Conservation (phyloP, 73 alveolate genomes). For the Paramecium octaurelia region DNA sequence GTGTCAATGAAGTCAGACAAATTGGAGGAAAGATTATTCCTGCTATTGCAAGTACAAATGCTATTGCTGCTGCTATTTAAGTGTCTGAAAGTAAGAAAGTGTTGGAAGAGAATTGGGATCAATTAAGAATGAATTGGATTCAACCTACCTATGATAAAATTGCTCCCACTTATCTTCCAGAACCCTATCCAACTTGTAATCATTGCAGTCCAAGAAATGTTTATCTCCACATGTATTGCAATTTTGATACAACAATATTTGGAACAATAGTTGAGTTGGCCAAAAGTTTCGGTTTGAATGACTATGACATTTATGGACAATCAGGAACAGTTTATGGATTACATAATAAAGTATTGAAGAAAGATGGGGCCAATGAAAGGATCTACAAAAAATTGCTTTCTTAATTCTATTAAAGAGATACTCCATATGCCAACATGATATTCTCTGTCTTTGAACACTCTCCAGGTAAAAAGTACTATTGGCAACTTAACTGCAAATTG, state of each 20-base stretch:
- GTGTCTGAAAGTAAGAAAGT: constrained; percentile 81
- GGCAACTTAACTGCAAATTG: not conserved
- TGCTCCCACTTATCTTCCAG: not conserved
- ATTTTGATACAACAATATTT: not conserved
- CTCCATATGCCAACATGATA: not conserved
- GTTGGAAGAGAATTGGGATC: not conserved
- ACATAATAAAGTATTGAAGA: not conserved
- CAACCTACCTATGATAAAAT: not conserved
- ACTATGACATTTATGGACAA: not conserved
- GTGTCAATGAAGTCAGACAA: constrained; percentile 78
- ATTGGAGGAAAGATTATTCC: constrained; percentile 96
- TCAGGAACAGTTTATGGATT: constrained; percentile 33
- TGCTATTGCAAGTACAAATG: constrained; percentile 94
- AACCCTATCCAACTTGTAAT: not conserved
- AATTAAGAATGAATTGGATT: constrained; percentile 25
- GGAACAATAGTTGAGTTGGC: not conserved
- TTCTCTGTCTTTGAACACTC: not conserved
- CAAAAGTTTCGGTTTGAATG: not conserved
- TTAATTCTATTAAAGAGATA: not conserved
- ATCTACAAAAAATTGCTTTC: not conserved
- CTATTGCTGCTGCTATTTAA: constrained; percentile 82
- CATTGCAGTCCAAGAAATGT: not conserved
- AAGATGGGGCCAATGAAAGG: not conserved
- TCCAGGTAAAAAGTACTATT: not conserved
- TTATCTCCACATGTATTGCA: not conserved